Conservation (phyloP, 1,284 basidiomycete genomes). For the Pholiota adiposa region DNA sequence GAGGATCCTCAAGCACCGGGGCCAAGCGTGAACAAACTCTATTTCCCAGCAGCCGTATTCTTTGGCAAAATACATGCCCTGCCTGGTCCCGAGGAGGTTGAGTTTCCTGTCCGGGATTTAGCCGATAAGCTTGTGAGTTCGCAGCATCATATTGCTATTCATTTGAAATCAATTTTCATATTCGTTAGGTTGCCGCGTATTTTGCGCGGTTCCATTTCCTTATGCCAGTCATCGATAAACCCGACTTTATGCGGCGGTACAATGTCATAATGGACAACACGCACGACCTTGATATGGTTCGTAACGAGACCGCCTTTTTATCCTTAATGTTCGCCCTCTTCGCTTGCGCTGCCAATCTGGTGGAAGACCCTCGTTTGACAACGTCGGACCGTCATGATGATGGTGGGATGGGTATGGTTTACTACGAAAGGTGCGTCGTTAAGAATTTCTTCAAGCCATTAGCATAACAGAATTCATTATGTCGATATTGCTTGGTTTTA, state of each 20-base stretch:
- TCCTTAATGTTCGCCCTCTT: slow-evolving; percentile 83
- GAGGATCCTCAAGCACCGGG: slow-evolving; percentile 78
- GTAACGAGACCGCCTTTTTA: slow-evolving; percentile 71
- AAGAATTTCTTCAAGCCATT: slow-evolving; percentile 3
- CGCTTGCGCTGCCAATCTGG: slow-evolving; percentile 78
- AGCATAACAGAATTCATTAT: not conserved
- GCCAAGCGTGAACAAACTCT: slow-evolving; percentile 79
- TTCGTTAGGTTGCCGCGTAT: slow-evolving; percentile 76
- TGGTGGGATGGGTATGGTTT: slow-evolving; percentile 84
- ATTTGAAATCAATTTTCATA: slow-evolving; percentile 24
- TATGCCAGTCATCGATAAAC: slow-evolving; percentile 84
- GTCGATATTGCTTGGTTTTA: slow-evolving; percentile 34
- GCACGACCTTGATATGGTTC: slow-evolving; percentile 53
- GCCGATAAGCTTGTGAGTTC: slow-evolving; percentile 77
- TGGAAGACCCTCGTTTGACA: slow-evolving; percentile 71
- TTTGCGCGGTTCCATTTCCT: slow-evolving; percentile 85
- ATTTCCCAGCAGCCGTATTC: slow-evolving; percentile 87
- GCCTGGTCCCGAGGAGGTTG: slow-evolving; percentile 84
- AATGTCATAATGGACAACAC: slow-evolving; percentile 73
- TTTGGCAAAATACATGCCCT: slow-evolving; percentile 86
- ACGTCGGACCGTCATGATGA: slow-evolving; percentile 65
- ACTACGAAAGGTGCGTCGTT: slow-evolving; percentile 73
- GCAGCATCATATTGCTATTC: slow-evolving; percentile 19
- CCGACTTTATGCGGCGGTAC: slow-evolving; percentile 76
- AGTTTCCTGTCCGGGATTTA: slow-evolving; percentile 81